Conservation (phyloP, 768 basidiomycete species). For the Boletus pseudo-olivaceus region DNA sequence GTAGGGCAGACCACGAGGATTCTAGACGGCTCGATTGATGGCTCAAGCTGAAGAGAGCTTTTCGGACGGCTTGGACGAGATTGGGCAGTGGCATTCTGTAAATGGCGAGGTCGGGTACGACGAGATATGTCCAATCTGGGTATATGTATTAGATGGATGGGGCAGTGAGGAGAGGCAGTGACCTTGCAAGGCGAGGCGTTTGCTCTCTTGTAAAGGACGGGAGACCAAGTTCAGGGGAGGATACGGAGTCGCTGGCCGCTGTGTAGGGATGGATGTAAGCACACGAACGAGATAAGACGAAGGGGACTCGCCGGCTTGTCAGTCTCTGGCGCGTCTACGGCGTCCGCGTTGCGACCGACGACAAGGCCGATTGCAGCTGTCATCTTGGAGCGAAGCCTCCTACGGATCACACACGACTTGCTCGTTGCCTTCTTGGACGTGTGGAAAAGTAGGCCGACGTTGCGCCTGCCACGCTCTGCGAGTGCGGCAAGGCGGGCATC, state of each 20-base stretch:
- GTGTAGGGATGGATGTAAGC: not conserved
- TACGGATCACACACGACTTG: constrained; percentile 22
- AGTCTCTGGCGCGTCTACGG: not conserved
- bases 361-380: constrained; percentile 18
- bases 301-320: not conserved
- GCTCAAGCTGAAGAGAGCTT: constrained; percentile 14
- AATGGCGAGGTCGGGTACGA: constrained; percentile 20
- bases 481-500: constrained; percentile 5
- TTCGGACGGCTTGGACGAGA: constrained; percentile 23
- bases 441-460: constrained; percentile 18
- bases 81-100: constrained; percentile 25
- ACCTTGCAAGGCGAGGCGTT: constrained; percentile 19
- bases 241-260: not conserved
- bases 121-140: constrained; percentile 30
- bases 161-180: not conserved
- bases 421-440: constrained; percentile 24
- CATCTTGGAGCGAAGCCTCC: constrained; percentile 21
- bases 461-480: constrained; percentile 7
- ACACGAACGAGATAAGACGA: not conserved
- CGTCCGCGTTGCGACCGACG: constrained; percentile 14
- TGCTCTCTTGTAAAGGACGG: not conserved
- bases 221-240: constrained; percentile 5
- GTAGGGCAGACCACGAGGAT: constrained; percentile 12
- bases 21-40: constrained; percentile 8
- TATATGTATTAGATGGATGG: not conserved